Evolutionary conservation across 106 monocot species (phyloP).

Genomic region (Alisma plantagoaquatica): DNA sequence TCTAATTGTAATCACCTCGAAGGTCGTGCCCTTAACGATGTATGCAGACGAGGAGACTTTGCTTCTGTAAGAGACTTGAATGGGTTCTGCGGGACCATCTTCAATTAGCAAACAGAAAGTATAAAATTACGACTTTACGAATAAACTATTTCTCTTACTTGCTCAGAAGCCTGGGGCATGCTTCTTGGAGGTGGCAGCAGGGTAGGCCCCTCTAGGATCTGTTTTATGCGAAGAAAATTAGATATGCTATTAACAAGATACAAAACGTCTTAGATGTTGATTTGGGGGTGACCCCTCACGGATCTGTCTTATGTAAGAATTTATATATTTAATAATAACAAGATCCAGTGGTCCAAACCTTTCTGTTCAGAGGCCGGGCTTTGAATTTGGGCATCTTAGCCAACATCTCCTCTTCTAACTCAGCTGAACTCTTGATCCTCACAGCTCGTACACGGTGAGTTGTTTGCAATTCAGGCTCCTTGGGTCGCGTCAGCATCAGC

Average conservation of each 20-base stretch:
- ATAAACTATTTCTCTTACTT: constrained; percentile 15
- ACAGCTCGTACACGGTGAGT: constrained; percentile 67
- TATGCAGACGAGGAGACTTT: constrained; percentile 64
- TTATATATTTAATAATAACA: background rate
- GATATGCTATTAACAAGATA: background rate
- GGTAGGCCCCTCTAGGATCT: constrained; percentile 56
- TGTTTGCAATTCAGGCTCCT: constrained; percentile 71
- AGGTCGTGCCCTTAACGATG: constrained; percentile 67
- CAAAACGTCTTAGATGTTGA: too few species aligned
- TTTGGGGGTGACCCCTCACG: too few species aligned
- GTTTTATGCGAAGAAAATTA: background rate
- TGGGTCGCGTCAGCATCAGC: constrained; percentile 85
- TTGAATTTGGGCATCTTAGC: constrained; percentile 92
- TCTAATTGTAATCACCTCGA: constrained; percentile 26
- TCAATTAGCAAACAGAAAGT: background rate
- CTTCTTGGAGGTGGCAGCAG: constrained; percentile 40
- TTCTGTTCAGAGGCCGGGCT: constrained; percentile 82
- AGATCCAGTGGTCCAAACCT: too few species aligned
- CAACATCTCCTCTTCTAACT: constrained; percentile 86
- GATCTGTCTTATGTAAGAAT: background rate
- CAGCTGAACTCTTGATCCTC: constrained; percentile 73
- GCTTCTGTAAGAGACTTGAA: constrained; percentile 46
- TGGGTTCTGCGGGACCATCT: constrained; percentile 35
- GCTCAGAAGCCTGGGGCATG: constrained; percentile 40
- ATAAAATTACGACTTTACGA: background rate